phyloP scores from a whole-genome alignment of 2,329 filamentous ascomycete genomes.

The Epichloe sibirici region DNA sequence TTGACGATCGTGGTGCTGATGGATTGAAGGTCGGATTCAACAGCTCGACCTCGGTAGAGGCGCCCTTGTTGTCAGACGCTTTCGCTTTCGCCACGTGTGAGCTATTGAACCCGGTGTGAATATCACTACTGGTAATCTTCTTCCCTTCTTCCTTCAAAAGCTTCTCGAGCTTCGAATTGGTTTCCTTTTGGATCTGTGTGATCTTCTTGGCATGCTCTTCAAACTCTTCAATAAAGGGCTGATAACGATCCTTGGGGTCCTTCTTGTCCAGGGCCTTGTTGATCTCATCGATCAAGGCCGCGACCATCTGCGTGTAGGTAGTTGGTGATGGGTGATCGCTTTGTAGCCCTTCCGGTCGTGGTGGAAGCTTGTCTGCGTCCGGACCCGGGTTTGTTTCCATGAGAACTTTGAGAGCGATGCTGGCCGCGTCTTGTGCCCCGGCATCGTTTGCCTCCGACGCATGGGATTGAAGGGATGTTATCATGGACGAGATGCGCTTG shows the following conservation, averaged over 20 bases:
- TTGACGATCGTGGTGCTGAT: slow-evolving; percentile 3
- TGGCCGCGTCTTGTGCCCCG: slow-evolving; percentile 50
- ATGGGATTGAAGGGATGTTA: slow-evolving; percentile 63
- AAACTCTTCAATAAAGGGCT: slow-evolving; percentile 68
- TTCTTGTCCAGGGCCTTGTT: slow-evolving; percentile 74
- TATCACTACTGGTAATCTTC: slow-evolving; percentile 88
- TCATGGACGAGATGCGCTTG: slow-evolving; percentile 66
- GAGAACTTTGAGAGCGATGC: slow-evolving; percentile 79
- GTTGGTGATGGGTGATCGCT: slow-evolving; percentile 60
- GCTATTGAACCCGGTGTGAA: slow-evolving; percentile 83
- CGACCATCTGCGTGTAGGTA: slow-evolving; percentile 95
- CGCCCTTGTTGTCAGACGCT: slow-evolving; percentile 32
- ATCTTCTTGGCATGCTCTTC: slow-evolving; percentile 68
- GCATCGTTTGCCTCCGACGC: slow-evolving; percentile 46
- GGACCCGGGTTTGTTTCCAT: slow-evolving; percentile 68
- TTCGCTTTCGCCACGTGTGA: slow-evolving; percentile 61
- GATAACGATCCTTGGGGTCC: slow-evolving; percentile 54
- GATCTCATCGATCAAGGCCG: slow-evolving; percentile 85
- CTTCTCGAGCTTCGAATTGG: slow-evolving; percentile 61
- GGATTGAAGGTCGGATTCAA: slow-evolving; percentile 51
- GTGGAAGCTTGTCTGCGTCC: slow-evolving; percentile 62
- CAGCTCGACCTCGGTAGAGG: slow-evolving; percentile 51
- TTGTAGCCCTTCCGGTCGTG: slow-evolving; percentile 68
- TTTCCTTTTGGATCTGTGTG: slow-evolving; percentile 60
- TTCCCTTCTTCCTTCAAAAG: slow-evolving; percentile 72